Percentiles rank a stretch among this genome's conserved stretches.
Evolutionary conservation across 306 rosid genomes (phyloP).

Genomic region (Herpetospermum pedunculosum): DNA sequence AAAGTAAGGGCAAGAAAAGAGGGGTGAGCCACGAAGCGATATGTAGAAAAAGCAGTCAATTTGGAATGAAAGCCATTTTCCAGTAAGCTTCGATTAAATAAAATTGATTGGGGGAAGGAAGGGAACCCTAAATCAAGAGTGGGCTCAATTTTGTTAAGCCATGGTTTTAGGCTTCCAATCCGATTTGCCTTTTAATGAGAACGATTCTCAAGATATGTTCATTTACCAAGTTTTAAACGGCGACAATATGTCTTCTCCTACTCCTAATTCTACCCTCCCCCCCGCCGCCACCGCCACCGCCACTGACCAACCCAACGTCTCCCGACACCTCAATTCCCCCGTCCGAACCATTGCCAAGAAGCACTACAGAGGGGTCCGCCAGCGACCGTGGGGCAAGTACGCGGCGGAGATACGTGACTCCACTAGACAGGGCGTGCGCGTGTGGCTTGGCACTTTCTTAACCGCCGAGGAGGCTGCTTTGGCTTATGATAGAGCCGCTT

Average conservation of each 20-base stretch:
- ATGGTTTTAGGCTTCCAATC: conserved; percentile 41
- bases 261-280: conserved; percentile 15
- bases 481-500: conserved; percentile 84
- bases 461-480: conserved; percentile 89
- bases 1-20: not conserved
- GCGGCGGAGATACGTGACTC: conserved; percentile 95
- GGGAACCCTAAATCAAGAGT: no score
- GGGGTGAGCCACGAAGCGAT: not conserved
- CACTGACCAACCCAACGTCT: conserved; percentile 3
- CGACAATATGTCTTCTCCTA: conserved; percentile 23
- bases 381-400: conserved; percentile 85
- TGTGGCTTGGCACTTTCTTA: conserved; percentile 80
- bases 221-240: conserved; percentile 70
- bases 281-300: conserved; percentile 15
- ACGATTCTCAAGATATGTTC: conserved; percentile 85
- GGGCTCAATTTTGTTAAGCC: no score
- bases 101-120: no score
- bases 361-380: conserved; percentile 80
- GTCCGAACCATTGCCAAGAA: conserved; percentile 34
- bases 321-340: conserved; percentile 19
- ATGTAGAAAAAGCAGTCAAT: conserved; percentile 5
- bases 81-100: no score
- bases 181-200: conserved; percentile 73
- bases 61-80: not conserved
- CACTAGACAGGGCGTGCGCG: conserved; percentile 45